Base-by-base conservation (phyloP, 148 eudicot species). In the Hydrangea macrophylla region DNA sequence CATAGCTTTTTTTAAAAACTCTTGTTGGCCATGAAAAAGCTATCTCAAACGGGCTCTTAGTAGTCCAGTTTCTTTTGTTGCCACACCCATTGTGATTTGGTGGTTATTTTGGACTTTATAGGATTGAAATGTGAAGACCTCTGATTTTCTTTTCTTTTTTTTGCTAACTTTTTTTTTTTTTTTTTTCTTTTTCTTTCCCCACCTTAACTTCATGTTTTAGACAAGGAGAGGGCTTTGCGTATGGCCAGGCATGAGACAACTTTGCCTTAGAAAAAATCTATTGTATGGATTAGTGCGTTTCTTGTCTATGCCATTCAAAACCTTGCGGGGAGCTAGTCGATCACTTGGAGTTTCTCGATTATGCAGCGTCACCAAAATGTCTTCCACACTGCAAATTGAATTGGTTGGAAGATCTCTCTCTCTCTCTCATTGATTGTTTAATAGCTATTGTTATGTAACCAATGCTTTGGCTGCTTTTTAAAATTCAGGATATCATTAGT, bases 231-330 rank as follows among this genome's bases (percentile, higher is more conserved):
- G 76, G 75, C 72, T 80, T 8, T 84, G 88, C 39, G 70, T 78
- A 51, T 88, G 91, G 88, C 89, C 93, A 0, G 90, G 97, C 62
- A 58, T 71, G 67, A 81, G 95, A 71, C 95, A 88, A 77, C 77
- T 88, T 69, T 81, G 90, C 79, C 54, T 91, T 8, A 71, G 92
- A 54, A 91, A 91, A 72, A 80, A 80, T 71, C 81, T 91, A 13
- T 62, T 91, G 63, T 91, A 80, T 68, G 95, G 95, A 65, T 81
- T 91, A 61, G 69, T 85, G 84, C 80, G 81, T 45, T 84, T 86
- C 58, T 72, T 91, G 62, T 83, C 90, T 0, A 54, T 88, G 57
- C 97, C 97, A 51, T 80, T 83, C 68, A 91, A 86, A 75, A 84
- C 90, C 55, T 61, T 85, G 76, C 92, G 87, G 44, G 88, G 85